Conservation (phyloP, 495 filamentous ascomycete genomes). For the Astrothelium macrocarpum region DNA sequence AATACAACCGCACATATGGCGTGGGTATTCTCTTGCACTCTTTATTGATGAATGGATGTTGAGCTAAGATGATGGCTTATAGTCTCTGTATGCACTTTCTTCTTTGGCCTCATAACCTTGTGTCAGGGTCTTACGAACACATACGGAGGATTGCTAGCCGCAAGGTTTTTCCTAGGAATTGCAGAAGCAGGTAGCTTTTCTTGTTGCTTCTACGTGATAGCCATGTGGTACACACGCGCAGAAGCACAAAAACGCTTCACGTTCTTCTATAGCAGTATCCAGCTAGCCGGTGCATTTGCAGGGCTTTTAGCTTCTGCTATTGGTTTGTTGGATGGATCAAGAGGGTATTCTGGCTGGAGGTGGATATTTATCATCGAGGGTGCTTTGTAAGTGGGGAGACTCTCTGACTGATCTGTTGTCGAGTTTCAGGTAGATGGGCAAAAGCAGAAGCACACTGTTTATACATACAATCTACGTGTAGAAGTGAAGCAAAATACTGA, state of each 20-base stretch:
- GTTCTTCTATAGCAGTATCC: constrained; percentile 10
- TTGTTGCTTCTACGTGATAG: constrained; percentile 10
- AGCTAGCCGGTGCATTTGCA: constrained; percentile 7
- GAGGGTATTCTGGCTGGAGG: constrained; percentile 16
- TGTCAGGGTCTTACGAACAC: constrained; percentile 23
- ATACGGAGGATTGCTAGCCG: constrained; percentile 41
- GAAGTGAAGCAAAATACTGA: not conserved
- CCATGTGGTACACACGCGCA: constrained; percentile 16
- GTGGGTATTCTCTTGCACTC: not conserved
- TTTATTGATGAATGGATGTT: not conserved
- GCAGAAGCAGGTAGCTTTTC: constrained; percentile 42
- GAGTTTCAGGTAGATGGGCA: not conserved
- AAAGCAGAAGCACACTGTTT: not conserved
- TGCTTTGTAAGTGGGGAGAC: not conserved
- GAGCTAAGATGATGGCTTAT: not conserved
- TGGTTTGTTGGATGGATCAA: constrained; percentile 11
- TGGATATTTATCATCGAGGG: constrained; percentile 19
- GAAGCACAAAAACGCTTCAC: constrained; percentile 13
- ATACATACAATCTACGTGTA: not conserved
- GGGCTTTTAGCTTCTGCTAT: constrained; percentile 13
- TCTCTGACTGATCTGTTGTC: not conserved
- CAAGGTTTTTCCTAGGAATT: constrained; percentile 45
- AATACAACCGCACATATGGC: not conserved
- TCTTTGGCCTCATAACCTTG: constrained; percentile 10
- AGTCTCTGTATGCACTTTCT: not conserved